Base-by-base conservation (phyloP, 1,284 basidiomycete genomes). In the Trichosporon inkin region DNA sequence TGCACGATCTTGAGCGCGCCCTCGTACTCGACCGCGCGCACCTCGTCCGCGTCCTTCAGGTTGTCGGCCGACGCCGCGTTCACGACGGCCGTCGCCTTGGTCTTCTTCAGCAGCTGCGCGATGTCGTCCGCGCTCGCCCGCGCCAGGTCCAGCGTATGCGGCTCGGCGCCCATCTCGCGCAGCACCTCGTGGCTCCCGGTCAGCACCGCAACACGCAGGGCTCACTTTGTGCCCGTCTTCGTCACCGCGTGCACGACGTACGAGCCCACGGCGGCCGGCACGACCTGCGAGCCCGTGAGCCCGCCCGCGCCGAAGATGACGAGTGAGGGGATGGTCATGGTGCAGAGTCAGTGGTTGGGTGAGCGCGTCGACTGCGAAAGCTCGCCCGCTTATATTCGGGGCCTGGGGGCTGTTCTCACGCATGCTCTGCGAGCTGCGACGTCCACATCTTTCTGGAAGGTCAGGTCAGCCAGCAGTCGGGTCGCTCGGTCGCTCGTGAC, bases 211-310 rank as follows among this genome's bases (percentile, higher is more conserved):
- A 3, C 16, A 5, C 13, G 28, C 14, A 24, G 41, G 13, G 24
- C 22, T 3, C 16, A 32, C 44, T 49, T 49, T 4, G 28, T 32
- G 28, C 28, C 28, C 16, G 44, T 49, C 44, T 49, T 49, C 17
- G 44, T 49, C 44, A 49, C 44, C 16, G 44, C 44, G 24, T 49
- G 24, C 24, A 49, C 44, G 44, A 49, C 16, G 44, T 28, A 49
- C 13, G 44, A 28, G 4, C 44, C 44, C 6, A 49, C 44, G 24
- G 44, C 44, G 22, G 44, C 44, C 13, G 44, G 44, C 1, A 49
- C 44, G n/a, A 49, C 22, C 44, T 49, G 44, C 14, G 16, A 22
- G 44, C 44, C 44, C 8, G 28, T 49, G 7, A 22, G 44, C 14
- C 24, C 24, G 44, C 28, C 44, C 14, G 44, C 44, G 22, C 44